Conservation (phyloP, 2,329 filamentous ascomycete genomes). For the Furcasterigmium furcatum region DNA sequence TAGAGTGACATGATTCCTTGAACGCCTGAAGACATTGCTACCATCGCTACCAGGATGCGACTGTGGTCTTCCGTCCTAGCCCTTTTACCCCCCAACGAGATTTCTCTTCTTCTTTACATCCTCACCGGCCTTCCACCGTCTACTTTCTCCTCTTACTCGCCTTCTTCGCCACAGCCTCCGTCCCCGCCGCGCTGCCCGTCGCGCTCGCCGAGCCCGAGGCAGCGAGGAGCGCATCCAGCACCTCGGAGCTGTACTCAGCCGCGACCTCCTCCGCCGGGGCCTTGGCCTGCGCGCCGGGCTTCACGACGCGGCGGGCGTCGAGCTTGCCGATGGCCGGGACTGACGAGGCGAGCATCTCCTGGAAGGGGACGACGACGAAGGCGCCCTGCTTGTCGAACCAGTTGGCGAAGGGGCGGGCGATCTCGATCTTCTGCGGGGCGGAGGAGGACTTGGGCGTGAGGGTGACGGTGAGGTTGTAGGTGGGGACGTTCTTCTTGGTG, state of each 20-base stretch:
- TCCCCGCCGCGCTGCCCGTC: conserved; percentile 23
- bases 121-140: too few relatives aligned
- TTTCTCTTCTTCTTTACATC: too few relatives aligned
- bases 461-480: conserved; percentile 72
- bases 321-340: conserved; percentile 63
- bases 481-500: conserved; percentile 75
- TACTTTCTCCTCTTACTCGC: conserved; percentile 45
- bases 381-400: conserved; percentile 75
- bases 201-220: conserved; percentile 27
- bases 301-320: conserved; percentile 57
- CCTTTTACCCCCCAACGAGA: too few relatives aligned
- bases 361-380: conserved; percentile 74
- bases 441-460: conserved; percentile 34
- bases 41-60: too few relatives aligned
- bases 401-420: conserved; percentile 63
- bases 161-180: conserved; percentile 32
- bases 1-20: too few relatives aligned
- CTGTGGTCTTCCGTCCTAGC: too few relatives aligned
- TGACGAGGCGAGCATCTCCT: conserved; percentile 69
- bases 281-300: conserved; percentile 25
- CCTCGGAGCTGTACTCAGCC: conserved; percentile 37
- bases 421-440: conserved; percentile 40
- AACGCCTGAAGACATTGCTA: too few relatives aligned
- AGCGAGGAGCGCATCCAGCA: conserved; percentile 43
- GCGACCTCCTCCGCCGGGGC: conserved; percentile 18